These are phyloP conservation scores for Monosporascus sp. DNA, from an alignment of 2,329 filamentous ascomycete genomes.

Conservation along the genomic window DNA sequence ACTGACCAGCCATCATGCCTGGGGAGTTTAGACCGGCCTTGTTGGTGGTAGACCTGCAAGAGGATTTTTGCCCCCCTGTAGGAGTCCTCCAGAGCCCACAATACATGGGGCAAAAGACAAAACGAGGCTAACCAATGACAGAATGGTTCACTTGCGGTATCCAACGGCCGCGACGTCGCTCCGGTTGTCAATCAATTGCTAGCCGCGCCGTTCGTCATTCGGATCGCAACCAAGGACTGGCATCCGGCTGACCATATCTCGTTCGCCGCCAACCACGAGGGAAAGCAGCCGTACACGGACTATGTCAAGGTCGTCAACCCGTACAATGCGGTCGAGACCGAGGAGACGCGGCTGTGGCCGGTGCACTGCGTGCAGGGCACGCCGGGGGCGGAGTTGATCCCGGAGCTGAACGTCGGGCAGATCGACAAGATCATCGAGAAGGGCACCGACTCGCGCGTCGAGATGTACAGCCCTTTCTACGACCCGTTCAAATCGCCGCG, in stretches of 20 bases:
- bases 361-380: conserved; percentile 79
- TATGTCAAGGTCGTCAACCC: conserved; percentile 62
- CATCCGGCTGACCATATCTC: conserved; percentile 81
- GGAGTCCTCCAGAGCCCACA: conserved; percentile 26
- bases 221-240: conserved; percentile 87
- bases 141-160: conserved; percentile 82
- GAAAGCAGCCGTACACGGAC: conserved; percentile 64
- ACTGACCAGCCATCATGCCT: conserved; percentile 10
- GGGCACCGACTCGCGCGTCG: conserved; percentile 65
- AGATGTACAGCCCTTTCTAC: conserved; percentile 93
- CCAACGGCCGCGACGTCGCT: conserved; percentile 64
- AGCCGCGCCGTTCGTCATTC: conserved; percentile 61
- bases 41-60: conserved; percentile 81
- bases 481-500: conserved; percentile 65
- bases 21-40: conserved; percentile 43
- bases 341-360: conserved; percentile 76
- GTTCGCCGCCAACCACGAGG: conserved; percentile 73
- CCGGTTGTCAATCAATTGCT: conserved; percentile 71
- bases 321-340: conserved; percentile 53
- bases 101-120: not conserved
- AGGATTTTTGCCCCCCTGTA: conserved; percentile 92
- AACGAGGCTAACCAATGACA: conserved; percentile 30
- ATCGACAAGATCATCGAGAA: conserved; percentile 72
- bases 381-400: conserved; percentile 65
- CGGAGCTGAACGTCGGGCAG: conserved; percentile 57